Conservation (phyloP, 768 basidiomycete species). For the Mycena vulgaris region DNA sequence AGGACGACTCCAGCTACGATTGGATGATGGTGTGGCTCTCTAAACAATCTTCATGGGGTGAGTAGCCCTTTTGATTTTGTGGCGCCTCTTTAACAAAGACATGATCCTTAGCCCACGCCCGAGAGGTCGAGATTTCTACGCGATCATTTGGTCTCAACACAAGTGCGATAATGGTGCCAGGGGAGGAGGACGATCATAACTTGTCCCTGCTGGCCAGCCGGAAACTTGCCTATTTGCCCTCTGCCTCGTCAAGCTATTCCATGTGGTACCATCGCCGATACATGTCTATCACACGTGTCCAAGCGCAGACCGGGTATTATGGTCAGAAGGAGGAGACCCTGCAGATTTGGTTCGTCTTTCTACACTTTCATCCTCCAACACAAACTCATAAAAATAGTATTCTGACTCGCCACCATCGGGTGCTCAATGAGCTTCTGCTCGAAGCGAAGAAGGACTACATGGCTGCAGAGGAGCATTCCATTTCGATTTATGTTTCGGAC, state of each 20-base stretch:
- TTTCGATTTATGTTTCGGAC: constrained; percentile 69
- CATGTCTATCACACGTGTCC: constrained; percentile 55
- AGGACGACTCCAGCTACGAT: constrained; percentile 69
- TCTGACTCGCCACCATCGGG: constrained; percentile 58
- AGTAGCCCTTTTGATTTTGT: neutral
- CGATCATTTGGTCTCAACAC: constrained; percentile 52
- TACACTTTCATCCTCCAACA: neutral
- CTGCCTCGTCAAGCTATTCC: constrained; percentile 54
- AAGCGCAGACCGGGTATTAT: constrained; percentile 52
- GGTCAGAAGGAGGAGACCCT: constrained; percentile 56
- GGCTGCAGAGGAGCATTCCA: constrained; percentile 64
- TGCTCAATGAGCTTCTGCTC: constrained; percentile 67
- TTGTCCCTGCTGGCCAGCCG: constrained; percentile 44
- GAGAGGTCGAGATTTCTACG: constrained; percentile 69
- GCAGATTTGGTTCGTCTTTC: constrained; percentile 56
- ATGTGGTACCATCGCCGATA: constrained; percentile 68
- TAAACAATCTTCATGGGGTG: constrained; percentile 72
- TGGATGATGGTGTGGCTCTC: constrained; percentile 85
- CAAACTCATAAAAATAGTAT: constrained; percentile 58
- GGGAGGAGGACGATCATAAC: constrained; percentile 53
- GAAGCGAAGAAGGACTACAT: constrained; percentile 69
- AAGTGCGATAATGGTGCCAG: constrained; percentile 51
- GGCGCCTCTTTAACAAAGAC: constrained; percentile 37
- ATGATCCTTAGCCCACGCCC: constrained; percentile 51
- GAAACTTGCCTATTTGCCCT: constrained; percentile 62